Conservation (phyloP, 306 rosid species). For the Leucaena leucocephala region DNA sequence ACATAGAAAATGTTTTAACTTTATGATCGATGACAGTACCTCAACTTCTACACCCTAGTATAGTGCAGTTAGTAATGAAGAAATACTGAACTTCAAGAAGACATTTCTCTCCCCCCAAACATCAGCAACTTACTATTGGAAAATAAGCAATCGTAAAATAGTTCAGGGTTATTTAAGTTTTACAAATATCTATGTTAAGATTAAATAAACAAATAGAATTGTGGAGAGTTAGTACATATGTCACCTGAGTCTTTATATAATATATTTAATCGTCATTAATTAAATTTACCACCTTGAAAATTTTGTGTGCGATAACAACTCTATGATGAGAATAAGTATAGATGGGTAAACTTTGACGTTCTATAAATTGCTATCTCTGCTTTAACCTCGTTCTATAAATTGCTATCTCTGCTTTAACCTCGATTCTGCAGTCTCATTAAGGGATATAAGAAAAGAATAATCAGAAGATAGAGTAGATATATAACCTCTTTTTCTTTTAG, state of each 20-base stretch:
- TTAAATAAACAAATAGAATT: constrained; percentile 21
- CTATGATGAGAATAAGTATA: background rate
- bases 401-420: background rate
- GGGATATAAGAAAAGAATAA: background rate
- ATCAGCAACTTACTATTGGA: constrained; percentile 4
- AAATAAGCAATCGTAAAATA: constrained; percentile 1
- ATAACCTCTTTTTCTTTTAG: constrained; percentile 82
- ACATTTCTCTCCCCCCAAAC: background rate
- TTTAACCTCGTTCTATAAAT: background rate
- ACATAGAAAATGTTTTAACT: constrained; percentile 13
- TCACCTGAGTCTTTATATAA: background rate
- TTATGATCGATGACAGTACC: constrained; percentile 9
- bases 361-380: constrained; percentile 2
- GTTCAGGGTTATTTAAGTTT: constrained; percentile 15
- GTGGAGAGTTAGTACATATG: background rate
- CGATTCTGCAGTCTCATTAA: background rate
- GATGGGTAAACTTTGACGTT: background rate
- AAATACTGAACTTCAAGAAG: constrained; percentile 15
- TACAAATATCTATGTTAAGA: constrained; percentile 4
- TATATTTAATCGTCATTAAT: background rate
- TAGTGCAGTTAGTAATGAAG: constrained; percentile 2
- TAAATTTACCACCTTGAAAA: background rate
- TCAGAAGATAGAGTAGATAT: constrained; percentile 2
- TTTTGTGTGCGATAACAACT: background rate
- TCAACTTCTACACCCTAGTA: constrained; percentile 27